phyloP scores from a whole-genome alignment of 805 yeast genomes.

The Kodamaea lidongshanica region DNA sequence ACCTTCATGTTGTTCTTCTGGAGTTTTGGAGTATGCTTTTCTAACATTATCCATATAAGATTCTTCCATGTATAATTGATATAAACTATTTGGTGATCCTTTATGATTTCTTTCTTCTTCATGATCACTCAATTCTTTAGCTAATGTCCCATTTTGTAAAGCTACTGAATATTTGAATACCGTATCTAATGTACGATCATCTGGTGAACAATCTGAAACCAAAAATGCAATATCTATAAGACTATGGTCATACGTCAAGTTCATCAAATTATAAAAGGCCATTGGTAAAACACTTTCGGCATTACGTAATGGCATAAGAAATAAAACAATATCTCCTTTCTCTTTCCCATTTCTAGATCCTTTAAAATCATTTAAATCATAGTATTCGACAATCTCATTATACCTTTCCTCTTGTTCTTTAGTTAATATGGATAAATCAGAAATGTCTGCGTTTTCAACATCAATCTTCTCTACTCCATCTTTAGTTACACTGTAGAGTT shows the following conservation, averaged over 20 bases:
- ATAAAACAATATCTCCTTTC: slow-evolving; percentile 56
- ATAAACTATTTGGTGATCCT: slow-evolving; percentile 53
- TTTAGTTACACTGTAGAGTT: slow-evolving; percentile 26
- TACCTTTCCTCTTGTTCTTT: slow-evolving; percentile 27
- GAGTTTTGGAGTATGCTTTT: slow-evolving; percentile 52
- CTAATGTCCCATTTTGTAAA: slow-evolving; percentile 65
- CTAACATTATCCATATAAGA: slow-evolving; percentile 52
- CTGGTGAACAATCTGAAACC: slow-evolving; percentile 72
- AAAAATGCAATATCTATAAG: slow-evolving; percentile 74
- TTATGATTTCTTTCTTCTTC: slow-evolving; percentile 29
- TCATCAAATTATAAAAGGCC: slow-evolving; percentile 82
- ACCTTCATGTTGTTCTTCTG: slow-evolving; percentile 49
- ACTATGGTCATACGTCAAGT: slow-evolving; percentile 76
- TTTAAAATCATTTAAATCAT: slow-evolving; percentile 53
- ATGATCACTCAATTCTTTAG: slow-evolving; percentile 39
- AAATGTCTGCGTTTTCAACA: slow-evolving; percentile 3
- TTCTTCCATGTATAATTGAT: slow-evolving; percentile 63
- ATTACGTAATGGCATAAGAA: slow-evolving; percentile 72
- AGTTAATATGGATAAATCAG: slow-evolving; percentile 2
- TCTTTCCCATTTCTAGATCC: slow-evolving; percentile 47
- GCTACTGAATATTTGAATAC: slow-evolving; percentile 59
- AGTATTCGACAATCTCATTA: slow-evolving; percentile 48
- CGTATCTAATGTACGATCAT: slow-evolving; percentile 59
- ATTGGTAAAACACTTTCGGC: slow-evolving; percentile 72
- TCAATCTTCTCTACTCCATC: slow-evolving; percentile 20